phyloP scores from a whole-genome alignment of 2,329 filamentous ascomycete genomes.

The Penicillium janthinellum region DNA sequence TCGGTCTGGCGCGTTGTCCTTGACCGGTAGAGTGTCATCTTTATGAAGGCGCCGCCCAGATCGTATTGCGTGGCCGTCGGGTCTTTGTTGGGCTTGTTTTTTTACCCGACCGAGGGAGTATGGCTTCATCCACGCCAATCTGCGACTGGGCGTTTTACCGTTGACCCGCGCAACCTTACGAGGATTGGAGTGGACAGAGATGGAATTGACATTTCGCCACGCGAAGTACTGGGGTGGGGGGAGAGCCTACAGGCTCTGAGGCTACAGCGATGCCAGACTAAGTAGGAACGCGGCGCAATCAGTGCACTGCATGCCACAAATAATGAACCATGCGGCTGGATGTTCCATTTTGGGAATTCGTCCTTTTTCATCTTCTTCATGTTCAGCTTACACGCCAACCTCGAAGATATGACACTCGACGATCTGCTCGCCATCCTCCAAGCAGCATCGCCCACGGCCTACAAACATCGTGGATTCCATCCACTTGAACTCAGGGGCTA shows the following conservation, averaged over 20 bases:
- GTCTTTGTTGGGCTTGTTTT: neutral
- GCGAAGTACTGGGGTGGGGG: too few species aligned
- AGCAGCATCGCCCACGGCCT: neutral
- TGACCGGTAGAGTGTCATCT: conserved; percentile 6
- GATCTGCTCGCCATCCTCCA: neutral
- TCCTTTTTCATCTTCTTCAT: neutral
- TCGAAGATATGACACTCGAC: neutral
- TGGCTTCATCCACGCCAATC: neutral
- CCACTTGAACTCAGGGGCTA: neutral
- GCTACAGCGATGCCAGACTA: too few species aligned
- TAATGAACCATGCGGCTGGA: neutral
- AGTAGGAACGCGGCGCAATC: too few species aligned
- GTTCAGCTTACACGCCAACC: neutral
- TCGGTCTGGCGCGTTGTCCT: conserved; percentile 10
- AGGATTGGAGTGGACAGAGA: neutral
- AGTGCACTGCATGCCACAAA: neutral
- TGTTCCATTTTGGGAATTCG: neutral
- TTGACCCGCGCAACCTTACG: neutral
- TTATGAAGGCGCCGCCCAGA: too few species aligned
- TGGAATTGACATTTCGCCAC: neutral
- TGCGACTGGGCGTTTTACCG: neutral
- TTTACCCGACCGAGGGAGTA: neutral
- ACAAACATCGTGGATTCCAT: neutral
- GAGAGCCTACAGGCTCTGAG: too few species aligned
- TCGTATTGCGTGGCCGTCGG: neutral